Percentiles rank a stretch among this genome's conserved stretches.
phyloP scores from a whole-genome alignment of 495 filamentous ascomycete genomes.

The Neurospora tetraspora region DNA sequence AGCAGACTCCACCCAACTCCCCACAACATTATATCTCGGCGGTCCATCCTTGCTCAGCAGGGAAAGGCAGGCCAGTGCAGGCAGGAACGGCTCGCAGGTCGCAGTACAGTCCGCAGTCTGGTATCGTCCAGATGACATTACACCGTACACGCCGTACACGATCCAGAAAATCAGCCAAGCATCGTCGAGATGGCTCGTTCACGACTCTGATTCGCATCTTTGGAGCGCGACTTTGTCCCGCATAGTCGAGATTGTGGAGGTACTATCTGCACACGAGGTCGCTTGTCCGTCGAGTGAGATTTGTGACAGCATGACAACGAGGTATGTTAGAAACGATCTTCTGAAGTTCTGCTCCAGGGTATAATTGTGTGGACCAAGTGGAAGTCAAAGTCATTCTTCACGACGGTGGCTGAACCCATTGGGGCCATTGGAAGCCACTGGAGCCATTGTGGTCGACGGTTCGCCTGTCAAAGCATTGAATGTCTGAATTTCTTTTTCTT shows the following conservation, averaged over 20 bases:
- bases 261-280: not conserved
- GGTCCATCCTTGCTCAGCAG: not conserved
- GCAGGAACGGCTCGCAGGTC: not conserved
- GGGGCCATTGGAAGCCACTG: not conserved
- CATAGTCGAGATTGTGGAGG: not conserved
- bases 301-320: not conserved
- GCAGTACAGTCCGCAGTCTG: not conserved
- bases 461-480: not conserved
- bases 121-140: not conserved
- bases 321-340: not conserved
- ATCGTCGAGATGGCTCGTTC: conserved; percentile 7
- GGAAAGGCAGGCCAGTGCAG: not conserved
- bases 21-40: not conserved
- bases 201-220: conserved; percentile 14
- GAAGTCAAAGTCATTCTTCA: not conserved
- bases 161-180: conserved; percentile 7
- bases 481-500: not conserved
- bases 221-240: not conserved
- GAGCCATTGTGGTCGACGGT: not conserved
- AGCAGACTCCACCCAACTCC: not conserved
- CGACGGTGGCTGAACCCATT: not conserved
- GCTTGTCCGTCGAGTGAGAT: not conserved
- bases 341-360: not conserved
- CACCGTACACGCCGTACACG: not conserved
- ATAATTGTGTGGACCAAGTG: not conserved